Evolutionary conservation across 75 land plant genomes (phyloP).

Genomic region (Gnetum montanum): DNA sequence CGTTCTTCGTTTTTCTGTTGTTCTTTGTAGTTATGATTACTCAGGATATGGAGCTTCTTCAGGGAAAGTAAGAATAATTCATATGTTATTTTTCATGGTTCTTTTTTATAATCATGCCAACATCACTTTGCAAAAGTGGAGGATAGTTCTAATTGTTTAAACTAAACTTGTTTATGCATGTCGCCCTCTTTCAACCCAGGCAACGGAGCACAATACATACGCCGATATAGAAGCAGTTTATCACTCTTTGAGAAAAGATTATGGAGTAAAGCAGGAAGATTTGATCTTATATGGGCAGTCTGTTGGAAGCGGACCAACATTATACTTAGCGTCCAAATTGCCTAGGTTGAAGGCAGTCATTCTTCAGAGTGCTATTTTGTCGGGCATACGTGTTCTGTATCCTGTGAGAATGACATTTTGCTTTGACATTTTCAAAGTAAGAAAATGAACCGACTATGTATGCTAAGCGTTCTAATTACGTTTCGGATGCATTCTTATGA

Average conservation of each 20-base stretch:
- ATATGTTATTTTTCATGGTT: too few species aligned
- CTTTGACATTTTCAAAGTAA: slow-evolving; percentile 87
- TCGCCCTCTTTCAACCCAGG: too few species aligned
- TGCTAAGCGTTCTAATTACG: not conserved
- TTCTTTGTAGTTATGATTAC: slow-evolving; percentile 58
- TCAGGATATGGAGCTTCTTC: slow-evolving; percentile 92
- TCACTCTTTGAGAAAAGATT: slow-evolving; percentile 65
- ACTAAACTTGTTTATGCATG: too few species aligned
- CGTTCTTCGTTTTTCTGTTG: slow-evolving; percentile 3
- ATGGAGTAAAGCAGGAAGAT: slow-evolving; percentile 72
- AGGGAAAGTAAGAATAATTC: slow-evolving; percentile 53
- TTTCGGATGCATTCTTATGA: not conserved
- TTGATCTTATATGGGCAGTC: slow-evolving; percentile 91
- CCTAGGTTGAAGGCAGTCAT: slow-evolving; percentile 66
- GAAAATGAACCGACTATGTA: not conserved
- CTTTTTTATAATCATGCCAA: too few species aligned
- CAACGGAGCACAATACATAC: slow-evolving; percentile 8
- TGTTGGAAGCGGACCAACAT: slow-evolving; percentile 91
- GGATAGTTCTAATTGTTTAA: not conserved
- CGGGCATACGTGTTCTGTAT: slow-evolving; percentile 82
- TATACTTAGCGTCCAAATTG: slow-evolving; percentile 67
- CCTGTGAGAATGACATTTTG: slow-evolving; percentile 88
- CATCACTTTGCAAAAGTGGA: too few species aligned
- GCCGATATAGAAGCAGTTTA: slow-evolving; percentile 88
- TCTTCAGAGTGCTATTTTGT: slow-evolving; percentile 88